Base-by-base conservation (phyloP, 2,329 filamentous ascomycete genomes). In the Sarocladium strictum region DNA sequence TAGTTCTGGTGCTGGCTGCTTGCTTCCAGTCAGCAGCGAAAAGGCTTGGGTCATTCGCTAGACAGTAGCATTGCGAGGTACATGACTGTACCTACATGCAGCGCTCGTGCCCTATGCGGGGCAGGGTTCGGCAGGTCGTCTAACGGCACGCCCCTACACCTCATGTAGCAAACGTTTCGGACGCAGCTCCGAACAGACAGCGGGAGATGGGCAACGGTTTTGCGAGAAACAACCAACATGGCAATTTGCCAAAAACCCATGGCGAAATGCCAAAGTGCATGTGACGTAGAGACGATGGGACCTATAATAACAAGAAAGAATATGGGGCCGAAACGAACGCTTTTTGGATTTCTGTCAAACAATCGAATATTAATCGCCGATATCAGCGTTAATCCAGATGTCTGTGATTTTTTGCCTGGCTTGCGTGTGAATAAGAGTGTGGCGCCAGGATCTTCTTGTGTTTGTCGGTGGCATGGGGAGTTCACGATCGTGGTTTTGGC, bases 181-280 rank as follows among this genome's bases (percentile, higher is more conserved):
- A 43, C 38, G 10, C 4, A 7, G 19, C 17, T 19, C n/a, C n/a
- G n/a, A n/a, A n/a, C n/a, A n/a, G 38, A 43, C 38, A 43, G 24
- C 43, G 43, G 43, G 43, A 49, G 43, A 49, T 49, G 43, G 43
- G 9, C 43, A 27, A 29, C 43, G 43, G 43, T 49, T 49, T 49
- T 49, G 38, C 43, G 21, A 19, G 23, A 45, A 45, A 12, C 4
- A 45, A 19, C n/a, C 23, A 19, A 29, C 23, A 49, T 49, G 23
- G 43, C 43, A 49, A 27, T 49, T 27, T 11, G 43, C 23, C 17
- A 29, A 49, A 49, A 29, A 11, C 10, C n/a, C 17, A 43, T 38
- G 29, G 9, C 23, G 43, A 19, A 19, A 14, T 9, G 26, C 3
- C 4, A 14, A 29, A n/a, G n/a, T 9, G 43, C 43, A 49, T 49